phyloP scores from a whole-genome alignment of 2,329 filamentous ascomycete genomes.

The Fusarium sororula region DNA sequence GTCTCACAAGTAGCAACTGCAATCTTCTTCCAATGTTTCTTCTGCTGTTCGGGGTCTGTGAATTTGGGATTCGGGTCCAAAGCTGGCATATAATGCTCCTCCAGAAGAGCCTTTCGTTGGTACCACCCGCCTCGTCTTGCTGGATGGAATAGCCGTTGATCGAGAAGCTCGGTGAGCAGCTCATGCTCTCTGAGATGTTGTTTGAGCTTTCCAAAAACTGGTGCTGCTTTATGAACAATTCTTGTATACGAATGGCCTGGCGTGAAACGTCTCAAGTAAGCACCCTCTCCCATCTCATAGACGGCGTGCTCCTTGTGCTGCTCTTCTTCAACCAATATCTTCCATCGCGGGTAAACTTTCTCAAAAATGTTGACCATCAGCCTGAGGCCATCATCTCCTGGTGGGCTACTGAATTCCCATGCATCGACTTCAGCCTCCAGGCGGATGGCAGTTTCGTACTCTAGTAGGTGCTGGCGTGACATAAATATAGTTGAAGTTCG shows the following conservation, averaged over 20 bases:
- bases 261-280: constrained; percentile 88
- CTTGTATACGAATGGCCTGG: constrained; percentile 94
- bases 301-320: constrained; percentile 78
- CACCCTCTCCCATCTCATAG: constrained; percentile 85
- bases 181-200: constrained; percentile 79
- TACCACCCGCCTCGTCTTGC: constrained; percentile 92
- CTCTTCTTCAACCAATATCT: constrained; percentile 75
- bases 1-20: constrained; percentile 84
- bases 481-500: constrained; percentile 89
- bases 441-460: constrained; percentile 88
- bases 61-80: constrained; percentile 56
- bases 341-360: constrained; percentile 83
- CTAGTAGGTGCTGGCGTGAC: constrained; percentile 77
- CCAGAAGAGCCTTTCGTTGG: constrained; percentile 89
- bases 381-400: constrained; percentile 71
- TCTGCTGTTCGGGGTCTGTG: constrained; percentile 62
- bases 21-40: constrained; percentile 82
- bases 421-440: constrained; percentile 86
- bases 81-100: constrained; percentile 92
- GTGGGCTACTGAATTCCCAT: constrained; percentile 80
- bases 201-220: constrained; percentile 83
- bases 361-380: constrained; percentile 78
- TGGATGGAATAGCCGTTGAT: constrained; percentile 84
- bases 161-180: constrained; percentile 77
- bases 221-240: constrained; percentile 87